phyloP scores from a whole-genome alignment of 139 green algal genomes.

The Trebouxia sp. region DNA sequence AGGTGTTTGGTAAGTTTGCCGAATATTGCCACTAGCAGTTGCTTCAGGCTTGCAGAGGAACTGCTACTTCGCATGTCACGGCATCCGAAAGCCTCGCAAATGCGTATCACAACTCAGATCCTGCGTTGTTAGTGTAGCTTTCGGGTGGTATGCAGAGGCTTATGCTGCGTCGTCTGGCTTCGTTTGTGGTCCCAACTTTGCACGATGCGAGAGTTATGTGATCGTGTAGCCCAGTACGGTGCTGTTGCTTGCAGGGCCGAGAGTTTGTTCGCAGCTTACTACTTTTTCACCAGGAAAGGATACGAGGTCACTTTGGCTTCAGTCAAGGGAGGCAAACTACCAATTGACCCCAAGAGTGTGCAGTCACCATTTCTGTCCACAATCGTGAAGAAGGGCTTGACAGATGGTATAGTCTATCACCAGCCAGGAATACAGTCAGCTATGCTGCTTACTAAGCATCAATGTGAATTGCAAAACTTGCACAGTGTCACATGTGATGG shows the following conservation, averaged over 20 bases:
- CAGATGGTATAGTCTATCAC: constrained; percentile 19
- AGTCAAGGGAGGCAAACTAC: constrained; percentile 40
- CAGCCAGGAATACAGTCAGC: neutral
- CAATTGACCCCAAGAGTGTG: constrained; percentile 29
- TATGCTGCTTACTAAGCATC: too few species aligned
- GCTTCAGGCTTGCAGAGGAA: too few species aligned
- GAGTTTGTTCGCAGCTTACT: constrained; percentile 42
- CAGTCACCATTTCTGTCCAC: constrained; percentile 30
- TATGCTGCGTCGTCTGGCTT: neutral
- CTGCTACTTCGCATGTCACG: neutral
- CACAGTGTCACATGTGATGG: too few species aligned
- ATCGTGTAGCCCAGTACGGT: neutral
- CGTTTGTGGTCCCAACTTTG: neutral
- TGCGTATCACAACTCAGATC: neutral
- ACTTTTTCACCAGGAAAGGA: constrained; percentile 37
- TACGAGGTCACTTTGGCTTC: constrained; percentile 38
- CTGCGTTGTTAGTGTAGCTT: too few species aligned
- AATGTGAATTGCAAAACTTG: too few species aligned
- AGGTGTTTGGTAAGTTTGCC: constrained; percentile 13
- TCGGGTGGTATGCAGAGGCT: neutral
- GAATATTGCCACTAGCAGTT: neutral
- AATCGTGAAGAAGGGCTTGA: constrained; percentile 35
- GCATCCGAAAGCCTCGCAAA: neutral
- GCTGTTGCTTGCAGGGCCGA: constrained; percentile 28
- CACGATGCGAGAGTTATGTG: neutral